Percentiles rank a stretch among this genome's conserved stretches.
Evolutionary conservation across 768 basidiomycete species (phyloP).

Genomic region (Boletus huronensis): DNA sequence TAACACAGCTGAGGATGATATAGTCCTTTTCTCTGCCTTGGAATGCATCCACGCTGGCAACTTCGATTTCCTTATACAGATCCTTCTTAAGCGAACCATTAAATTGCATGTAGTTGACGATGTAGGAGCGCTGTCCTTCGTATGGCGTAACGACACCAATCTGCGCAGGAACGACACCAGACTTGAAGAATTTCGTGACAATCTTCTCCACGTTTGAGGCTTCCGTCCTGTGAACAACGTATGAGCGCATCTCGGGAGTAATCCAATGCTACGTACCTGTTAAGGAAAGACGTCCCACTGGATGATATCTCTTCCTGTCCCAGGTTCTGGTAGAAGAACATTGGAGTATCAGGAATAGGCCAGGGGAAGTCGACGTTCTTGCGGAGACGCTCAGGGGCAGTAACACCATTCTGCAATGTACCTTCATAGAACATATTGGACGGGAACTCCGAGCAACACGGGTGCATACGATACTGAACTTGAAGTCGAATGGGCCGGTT

Average conservation of each 20-base stretch:
- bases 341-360: slow-evolving; percentile 95
- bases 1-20: slow-evolving; percentile 95
- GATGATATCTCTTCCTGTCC: slow-evolving; percentile 99
- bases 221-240: slow-evolving; percentile 67
- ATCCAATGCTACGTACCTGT: slow-evolving; percentile 49
- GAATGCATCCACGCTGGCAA: slow-evolving; percentile 98
- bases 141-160: slow-evolving; percentile 99
- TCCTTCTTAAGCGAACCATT: slow-evolving; percentile 99
- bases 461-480: slow-evolving; percentile 99
- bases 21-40: slow-evolving; percentile 99
- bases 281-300: slow-evolving; percentile 97
- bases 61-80: slow-evolving; percentile 98
- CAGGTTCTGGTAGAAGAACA: slow-evolving; percentile 99
- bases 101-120: slow-evolving; percentile 99
- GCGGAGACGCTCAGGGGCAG: slow-evolving; percentile 92
- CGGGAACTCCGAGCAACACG: slow-evolving; percentile 97
- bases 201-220: slow-evolving; percentile 99
- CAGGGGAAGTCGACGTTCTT: slow-evolving; percentile 99
- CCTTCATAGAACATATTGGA: slow-evolving; percentile 99
- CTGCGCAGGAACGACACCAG: slow-evolving; percentile 90
- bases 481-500: slow-evolving; percentile 98
- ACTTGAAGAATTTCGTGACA: slow-evolving; percentile 99
- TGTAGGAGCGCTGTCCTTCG: slow-evolving; percentile 96
- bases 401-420: slow-evolving; percentile 97
- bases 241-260: slow-evolving; percentile 1